Percentiles rank a stretch among this genome's conserved stretches.
phyloP scores from a whole-genome alignment of 2,329 filamentous ascomycete genomes.

The Trichoderma pleuroti region DNA sequence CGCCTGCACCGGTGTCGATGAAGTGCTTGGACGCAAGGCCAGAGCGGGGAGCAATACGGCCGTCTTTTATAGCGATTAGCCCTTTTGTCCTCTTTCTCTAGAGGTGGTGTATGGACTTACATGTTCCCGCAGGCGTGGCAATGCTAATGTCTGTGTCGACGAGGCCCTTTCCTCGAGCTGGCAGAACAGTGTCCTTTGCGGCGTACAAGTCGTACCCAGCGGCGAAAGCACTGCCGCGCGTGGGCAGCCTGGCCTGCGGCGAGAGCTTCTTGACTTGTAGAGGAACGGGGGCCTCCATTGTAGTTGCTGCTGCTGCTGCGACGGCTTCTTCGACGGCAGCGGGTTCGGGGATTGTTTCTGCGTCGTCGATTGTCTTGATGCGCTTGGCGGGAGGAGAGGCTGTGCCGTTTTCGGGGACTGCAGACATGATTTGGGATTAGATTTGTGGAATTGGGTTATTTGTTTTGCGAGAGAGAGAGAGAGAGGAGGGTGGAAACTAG shows the following conservation, averaged over 20 bases:
- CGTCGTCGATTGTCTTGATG: conserved; percentile 56
- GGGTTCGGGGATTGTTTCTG: not conserved
- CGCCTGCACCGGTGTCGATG: conserved; percentile 92
- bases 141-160: conserved; percentile 91
- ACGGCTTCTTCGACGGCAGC: not conserved
- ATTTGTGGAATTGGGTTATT: not conserved
- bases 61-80: conserved; percentile 53
- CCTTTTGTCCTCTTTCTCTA: not conserved
- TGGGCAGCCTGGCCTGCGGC: conserved; percentile 74
- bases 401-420: conserved; percentile 48
- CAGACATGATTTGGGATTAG: conserved; percentile 20
- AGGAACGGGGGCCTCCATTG: conserved; percentile 48
- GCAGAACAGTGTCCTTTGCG: conserved; percentile 69
- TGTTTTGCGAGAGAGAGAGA: not conserved
- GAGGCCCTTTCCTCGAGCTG: conserved; percentile 76
- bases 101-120: conserved; percentile 47
- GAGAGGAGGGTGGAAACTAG: not conserved
- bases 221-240: conserved; percentile 81
- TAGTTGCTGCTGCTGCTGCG: not conserved
- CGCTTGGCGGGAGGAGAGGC: conserved; percentile 77
- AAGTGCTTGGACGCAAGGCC: conserved; percentile 90
- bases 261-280: conserved; percentile 88
- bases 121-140: conserved; percentile 85
- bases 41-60: conserved; percentile 85
- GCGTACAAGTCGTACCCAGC: conserved; percentile 94